phyloP scores from a whole-genome alignment of 2,329 filamentous ascomycete genomes.

The Fusarium chuoi region DNA sequence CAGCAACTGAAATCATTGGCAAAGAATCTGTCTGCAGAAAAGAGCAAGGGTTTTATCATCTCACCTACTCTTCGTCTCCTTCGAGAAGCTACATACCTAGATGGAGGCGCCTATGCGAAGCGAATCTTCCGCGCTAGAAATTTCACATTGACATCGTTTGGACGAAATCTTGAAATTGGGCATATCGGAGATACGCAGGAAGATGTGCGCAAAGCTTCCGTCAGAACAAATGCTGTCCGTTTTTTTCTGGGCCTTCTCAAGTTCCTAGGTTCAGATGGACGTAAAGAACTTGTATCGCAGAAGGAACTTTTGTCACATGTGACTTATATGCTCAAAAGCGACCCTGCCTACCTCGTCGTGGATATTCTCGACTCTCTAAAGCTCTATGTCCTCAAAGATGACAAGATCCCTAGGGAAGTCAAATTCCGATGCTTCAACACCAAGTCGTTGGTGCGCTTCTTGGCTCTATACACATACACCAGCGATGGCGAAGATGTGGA shows the following conservation, averaged over 20 bases:
- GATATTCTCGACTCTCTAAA: conserved; percentile 80
- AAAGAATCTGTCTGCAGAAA: conserved; percentile 80
- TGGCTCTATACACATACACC: conserved; percentile 74
- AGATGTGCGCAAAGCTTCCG: conserved; percentile 76
- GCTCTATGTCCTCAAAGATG: conserved; percentile 77
- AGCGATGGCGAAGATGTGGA: conserved; percentile 57
- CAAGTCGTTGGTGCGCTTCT: conserved; percentile 76
- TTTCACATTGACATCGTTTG: conserved; percentile 81
- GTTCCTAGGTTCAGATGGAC: conserved; percentile 79
- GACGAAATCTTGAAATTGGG: conserved; percentile 81
- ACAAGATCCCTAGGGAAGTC: conserved; percentile 74
- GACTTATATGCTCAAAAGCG: conserved; percentile 80
- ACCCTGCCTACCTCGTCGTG: conserved; percentile 77
- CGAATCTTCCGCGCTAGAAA: conserved; percentile 81
- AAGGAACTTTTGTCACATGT: conserved; percentile 85
- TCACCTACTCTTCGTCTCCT: conserved; percentile 88
- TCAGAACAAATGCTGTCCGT: conserved; percentile 83
- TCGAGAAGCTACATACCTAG: conserved; percentile 84
- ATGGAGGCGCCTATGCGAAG: conserved; percentile 83
- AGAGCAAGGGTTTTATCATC: conserved; percentile 87
- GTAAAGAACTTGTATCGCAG: conserved; percentile 82
- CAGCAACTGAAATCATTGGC: conserved; percentile 84
- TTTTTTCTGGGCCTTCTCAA: conserved; percentile 84
- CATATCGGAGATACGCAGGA: conserved; percentile 66
- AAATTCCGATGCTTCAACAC: conserved; percentile 83